phyloP scores from a whole-genome alignment of 805 yeast genomes.

The Ogataea angusta region DNA sequence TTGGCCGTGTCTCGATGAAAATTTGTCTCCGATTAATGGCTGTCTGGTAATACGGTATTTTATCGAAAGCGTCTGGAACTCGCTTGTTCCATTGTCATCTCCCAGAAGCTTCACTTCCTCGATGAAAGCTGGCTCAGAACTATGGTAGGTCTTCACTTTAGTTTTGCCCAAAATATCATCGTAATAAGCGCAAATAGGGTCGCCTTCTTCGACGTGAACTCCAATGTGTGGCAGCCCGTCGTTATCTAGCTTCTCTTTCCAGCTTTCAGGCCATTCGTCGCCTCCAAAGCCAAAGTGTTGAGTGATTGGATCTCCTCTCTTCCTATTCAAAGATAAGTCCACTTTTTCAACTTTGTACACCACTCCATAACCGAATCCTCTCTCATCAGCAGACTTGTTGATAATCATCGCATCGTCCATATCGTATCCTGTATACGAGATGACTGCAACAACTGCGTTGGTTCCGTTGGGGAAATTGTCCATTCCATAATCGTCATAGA shows the following conservation, averaged over 20 bases:
- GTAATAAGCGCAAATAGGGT: slow-evolving; percentile 88
- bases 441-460: slow-evolving; percentile 98
- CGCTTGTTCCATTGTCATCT: slow-evolving; percentile 73
- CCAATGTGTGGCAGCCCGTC: slow-evolving; percentile 95
- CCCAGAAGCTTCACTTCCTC: slow-evolving; percentile 93
- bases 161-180: slow-evolving; percentile 92
- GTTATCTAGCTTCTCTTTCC: slow-evolving; percentile 83
- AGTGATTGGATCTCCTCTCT: slow-evolving; percentile 91
- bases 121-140: slow-evolving; percentile 89
- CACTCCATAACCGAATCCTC: slow-evolving; percentile 97
- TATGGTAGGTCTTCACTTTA: slow-evolving; percentile 87
- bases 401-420: slow-evolving; percentile 99
- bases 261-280: slow-evolving; percentile 87
- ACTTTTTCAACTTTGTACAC: slow-evolving; percentile 93
- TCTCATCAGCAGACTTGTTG: slow-evolving; percentile 94
- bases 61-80: slow-evolving; percentile 80
- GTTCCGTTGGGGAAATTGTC: slow-evolving; percentile 98
- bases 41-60: slow-evolving; percentile 88
- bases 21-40: slow-evolving; percentile 96
- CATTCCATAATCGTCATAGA: slow-evolving; percentile 95
- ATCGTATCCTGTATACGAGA: slow-evolving; percentile 98
- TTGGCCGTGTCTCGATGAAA: slow-evolving; percentile 97
- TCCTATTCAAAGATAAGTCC: slow-evolving; percentile 71
- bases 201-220: slow-evolving; percentile 86
- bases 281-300: slow-evolving; percentile 93